Percentiles rank a stretch among this genome's conserved stretches.
Conservation (phyloP, 768 basidiomycete genomes). For the Tricholomella constricta region DNA sequence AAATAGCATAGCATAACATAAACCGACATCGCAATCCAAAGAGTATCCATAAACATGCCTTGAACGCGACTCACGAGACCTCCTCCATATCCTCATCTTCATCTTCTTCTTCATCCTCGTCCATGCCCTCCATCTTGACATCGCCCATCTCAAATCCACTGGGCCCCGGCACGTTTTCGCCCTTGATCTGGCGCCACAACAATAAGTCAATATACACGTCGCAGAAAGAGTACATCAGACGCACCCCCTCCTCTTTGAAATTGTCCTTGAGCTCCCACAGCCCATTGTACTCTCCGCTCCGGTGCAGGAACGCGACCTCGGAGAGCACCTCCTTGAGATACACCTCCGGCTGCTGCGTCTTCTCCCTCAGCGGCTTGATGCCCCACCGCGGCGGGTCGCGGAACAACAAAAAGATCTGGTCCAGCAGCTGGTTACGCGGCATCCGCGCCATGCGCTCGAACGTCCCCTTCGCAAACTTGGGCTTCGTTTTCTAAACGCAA, state of each 20-base stretch:
- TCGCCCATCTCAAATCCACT: constrained; percentile 32
- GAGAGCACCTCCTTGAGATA: constrained; percentile 83
- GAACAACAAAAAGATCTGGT: constrained; percentile 79
- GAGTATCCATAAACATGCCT: too few relatives aligned
- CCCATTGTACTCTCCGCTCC: constrained; percentile 79
- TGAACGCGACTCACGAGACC: constrained; percentile 43
- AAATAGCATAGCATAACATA: neutral
- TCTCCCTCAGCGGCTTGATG: constrained; percentile 73
- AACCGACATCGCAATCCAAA: neutral
- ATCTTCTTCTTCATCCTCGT: constrained; percentile 60
- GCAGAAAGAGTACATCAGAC: constrained; percentile 21
- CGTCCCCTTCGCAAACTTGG: constrained; percentile 64
- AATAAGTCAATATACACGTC: neutral
- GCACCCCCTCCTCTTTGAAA: constrained; percentile 64
- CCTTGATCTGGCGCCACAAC: constrained; percentile 41
- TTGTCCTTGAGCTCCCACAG: constrained; percentile 79
- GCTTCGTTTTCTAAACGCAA: constrained; percentile 58
- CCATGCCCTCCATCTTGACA: constrained; percentile 55
- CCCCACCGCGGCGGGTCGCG: constrained; percentile 80
- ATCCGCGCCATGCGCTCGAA: constrained; percentile 93
- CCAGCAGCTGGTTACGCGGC: constrained; percentile 84
- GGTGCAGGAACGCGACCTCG: constrained; percentile 76
- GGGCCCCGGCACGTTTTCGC: constrained; percentile 45
- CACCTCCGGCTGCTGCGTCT: constrained; percentile 82
- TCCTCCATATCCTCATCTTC: constrained; percentile 76